Evolutionary conservation across 2,329 filamentous ascomycete species (phyloP).

Genomic region (Coniochaeta sp.): DNA sequence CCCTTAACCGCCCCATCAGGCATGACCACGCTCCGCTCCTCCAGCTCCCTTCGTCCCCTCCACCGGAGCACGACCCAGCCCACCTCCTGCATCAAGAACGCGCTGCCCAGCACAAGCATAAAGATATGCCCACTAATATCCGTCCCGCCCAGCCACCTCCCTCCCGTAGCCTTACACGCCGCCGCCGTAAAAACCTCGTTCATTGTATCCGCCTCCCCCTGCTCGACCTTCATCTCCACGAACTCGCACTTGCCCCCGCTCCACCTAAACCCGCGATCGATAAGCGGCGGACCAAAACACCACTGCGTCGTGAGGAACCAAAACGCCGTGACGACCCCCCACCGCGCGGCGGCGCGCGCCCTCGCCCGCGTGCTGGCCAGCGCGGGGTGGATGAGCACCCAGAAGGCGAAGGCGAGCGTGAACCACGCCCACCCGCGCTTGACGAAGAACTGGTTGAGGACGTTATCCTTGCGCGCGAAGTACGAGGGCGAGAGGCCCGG

Average conservation of each 20-base stretch:
- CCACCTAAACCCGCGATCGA: slow-evolving; percentile 82
- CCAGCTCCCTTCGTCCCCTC: slow-evolving; percentile 34
- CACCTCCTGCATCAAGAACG: slow-evolving; percentile 76
- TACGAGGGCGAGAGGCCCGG: slow-evolving; percentile 62
- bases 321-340: slow-evolving; percentile 62
- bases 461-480: slow-evolving; percentile 88
- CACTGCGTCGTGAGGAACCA: slow-evolving; percentile 93
- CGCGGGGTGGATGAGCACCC: slow-evolving; percentile 62
- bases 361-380: slow-evolving; percentile 27
- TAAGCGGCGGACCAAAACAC: slow-evolving; percentile 87
- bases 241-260: slow-evolving; percentile 79
- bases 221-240: slow-evolving; percentile 37
- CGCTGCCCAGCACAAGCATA: slow-evolving; percentile 76
- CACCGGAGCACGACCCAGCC: slow-evolving; percentile 47
- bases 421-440: slow-evolving; percentile 95
- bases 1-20: slow-evolving; percentile 58
- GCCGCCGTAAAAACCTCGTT: slow-evolving; percentile 59
- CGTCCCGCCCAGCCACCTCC: slow-evolving; percentile 85
- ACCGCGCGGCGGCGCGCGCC: slow-evolving; percentile 56
- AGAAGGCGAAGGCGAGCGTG: slow-evolving; percentile 63
- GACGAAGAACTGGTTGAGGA: slow-evolving; percentile 90
- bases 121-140: slow-evolving; percentile 97
- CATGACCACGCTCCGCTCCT: slow-evolving; percentile 62
- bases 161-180: slow-evolving; percentile 76
- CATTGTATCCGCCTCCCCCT: slow-evolving; percentile 35